Evolutionary conservation across 768 basidiomycete genomes (phyloP).

Genomic region (Tulasnella sp.): DNA sequence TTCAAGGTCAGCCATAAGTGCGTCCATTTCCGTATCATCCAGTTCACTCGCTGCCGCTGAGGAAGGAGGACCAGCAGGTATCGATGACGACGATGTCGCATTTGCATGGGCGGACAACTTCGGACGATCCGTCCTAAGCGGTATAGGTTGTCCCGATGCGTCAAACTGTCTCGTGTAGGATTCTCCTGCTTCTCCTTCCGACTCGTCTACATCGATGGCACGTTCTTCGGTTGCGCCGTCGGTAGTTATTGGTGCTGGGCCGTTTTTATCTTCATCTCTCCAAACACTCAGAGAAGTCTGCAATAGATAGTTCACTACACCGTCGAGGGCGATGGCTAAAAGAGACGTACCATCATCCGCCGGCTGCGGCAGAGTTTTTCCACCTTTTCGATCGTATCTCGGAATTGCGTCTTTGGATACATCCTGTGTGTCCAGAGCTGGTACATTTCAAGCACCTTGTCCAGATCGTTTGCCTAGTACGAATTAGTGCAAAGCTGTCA

Average conservation of each 20-base stretch:
- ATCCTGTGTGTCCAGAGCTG: conserved; percentile 92
- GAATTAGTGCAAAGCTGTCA: background rate
- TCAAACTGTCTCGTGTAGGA: conserved; percentile 14
- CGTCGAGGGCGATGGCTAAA: background rate
- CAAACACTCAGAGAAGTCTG: conserved; percentile 67
- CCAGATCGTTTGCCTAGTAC: conserved; percentile 68
- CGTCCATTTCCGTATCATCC: conserved; percentile 18
- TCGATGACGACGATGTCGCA: background rate
- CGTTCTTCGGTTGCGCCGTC: conserved; percentile 16
- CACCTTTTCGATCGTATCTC: conserved; percentile 72
- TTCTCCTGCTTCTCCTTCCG: conserved; percentile 27
- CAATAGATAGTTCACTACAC: conserved; percentile 7
- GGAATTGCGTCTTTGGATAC: conserved; percentile 81
- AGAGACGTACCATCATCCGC: conserved; percentile 63
- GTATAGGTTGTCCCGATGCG: conserved; percentile 14
- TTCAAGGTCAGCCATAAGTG: conserved; percentile 23
- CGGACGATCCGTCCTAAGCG: background rate
- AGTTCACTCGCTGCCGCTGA: background rate
- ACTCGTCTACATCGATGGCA: conserved; percentile 28
- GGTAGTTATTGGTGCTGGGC: background rate
- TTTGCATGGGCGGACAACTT: background rate
- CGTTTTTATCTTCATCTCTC: conserved; percentile 46
- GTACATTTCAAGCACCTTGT: conserved; percentile 69
- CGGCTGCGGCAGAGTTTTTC: conserved; percentile 83
- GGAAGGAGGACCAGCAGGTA: background rate